These are phyloP conservation scores for Apiospora rasikravindrae DNA, from an alignment of 2,329 filamentous ascomycete species.

Conservation along the genomic window DNA sequence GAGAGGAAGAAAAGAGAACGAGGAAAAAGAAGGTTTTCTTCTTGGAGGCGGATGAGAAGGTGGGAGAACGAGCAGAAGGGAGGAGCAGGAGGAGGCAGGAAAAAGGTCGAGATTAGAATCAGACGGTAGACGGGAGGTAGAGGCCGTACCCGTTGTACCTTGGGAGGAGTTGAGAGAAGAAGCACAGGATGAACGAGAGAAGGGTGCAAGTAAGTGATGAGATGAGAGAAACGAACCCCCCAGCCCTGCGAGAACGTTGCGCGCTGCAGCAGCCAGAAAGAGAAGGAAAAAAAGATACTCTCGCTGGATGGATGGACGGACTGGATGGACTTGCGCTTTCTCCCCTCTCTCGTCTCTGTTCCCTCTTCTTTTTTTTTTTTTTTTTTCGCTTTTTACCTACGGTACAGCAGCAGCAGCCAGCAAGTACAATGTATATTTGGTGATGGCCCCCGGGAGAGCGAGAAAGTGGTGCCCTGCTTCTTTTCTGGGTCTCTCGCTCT, in stretches of 20 bases:
- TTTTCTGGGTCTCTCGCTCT: conserved; percentile 17
- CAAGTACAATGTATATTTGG: conserved; percentile 18
- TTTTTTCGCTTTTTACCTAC: conserved; percentile 14
- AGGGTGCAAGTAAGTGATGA: conserved; percentile 12
- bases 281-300: not conserved
- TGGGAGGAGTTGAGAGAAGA: conserved; percentile 21
- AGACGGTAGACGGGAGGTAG: conserved; percentile 15
- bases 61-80: conserved; percentile 29
- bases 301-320: conserved; percentile 4
- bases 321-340: conserved; percentile 9
- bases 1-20: conserved; percentile 40
- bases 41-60: conserved; percentile 34
- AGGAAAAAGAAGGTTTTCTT: conserved; percentile 33
- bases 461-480: conserved; percentile 17
- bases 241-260: conserved; percentile 17
- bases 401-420: not conserved
- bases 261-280: conserved; percentile 4
- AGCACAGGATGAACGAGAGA: conserved; percentile 13
- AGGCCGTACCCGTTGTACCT: conserved; percentile 24
- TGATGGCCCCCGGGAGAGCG: conserved; percentile 12
- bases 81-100: conserved; percentile 32
- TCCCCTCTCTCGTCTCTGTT: conserved; percentile 9
- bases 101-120: conserved; percentile 27
- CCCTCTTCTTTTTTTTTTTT: conserved; percentile 9
- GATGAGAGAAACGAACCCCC: conserved; percentile 19